Base-by-base conservation (phyloP, 2,329 filamentous ascomycete species). In the Paracamarosporium sp. region DNA sequence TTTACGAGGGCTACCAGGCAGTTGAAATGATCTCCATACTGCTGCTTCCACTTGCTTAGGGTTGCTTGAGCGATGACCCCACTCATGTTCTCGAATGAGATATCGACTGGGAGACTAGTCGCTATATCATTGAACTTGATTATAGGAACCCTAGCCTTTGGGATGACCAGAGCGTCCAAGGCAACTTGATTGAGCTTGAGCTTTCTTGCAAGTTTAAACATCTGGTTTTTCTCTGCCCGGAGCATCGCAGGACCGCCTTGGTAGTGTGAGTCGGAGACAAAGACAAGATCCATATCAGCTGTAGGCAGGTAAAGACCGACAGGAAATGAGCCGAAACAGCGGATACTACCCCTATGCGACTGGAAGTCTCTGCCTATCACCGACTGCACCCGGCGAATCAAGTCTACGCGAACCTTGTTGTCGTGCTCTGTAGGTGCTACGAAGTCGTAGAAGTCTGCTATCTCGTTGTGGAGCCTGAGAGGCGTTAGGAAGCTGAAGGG, bases 251-350 rank as follows among this genome's bases (percentile, higher is more conserved):
- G 13, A 73, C 8, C 79, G 69, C 84, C 85, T 3, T 83, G 80
- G 8, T 79, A 73, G 61, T 87, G 81, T 62, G 86, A 92, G 25
- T 81, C 80, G 1, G 88, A 89, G 50, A 93, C 86, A 51, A 95
- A 85, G 2, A 97, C 95, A 46, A 99, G 82, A 73, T 99, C 95
- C 88, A 99, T 96, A 72, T 99, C 95, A 15, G 91, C 92, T 1
- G 90, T 88, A 6, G 89, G 89, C 9, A 92, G 80, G 71, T 91
- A 91, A 6, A 86, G 69, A 8, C 91, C 92, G 3, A 92, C 92
- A 65, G 92, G 93, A 76, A 93, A 99, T 0, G 95, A 98, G n/a
- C 95, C 95, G 73, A 99, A 99, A 9, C 89, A 83, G 31, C 85
- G 81, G 7, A 97, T 81, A 47, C 88, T 82, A 11, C 88, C 86